phyloP scores from a whole-genome alignment of 2,329 filamentous ascomycete species.

The Dactylellina sp. region DNA sequence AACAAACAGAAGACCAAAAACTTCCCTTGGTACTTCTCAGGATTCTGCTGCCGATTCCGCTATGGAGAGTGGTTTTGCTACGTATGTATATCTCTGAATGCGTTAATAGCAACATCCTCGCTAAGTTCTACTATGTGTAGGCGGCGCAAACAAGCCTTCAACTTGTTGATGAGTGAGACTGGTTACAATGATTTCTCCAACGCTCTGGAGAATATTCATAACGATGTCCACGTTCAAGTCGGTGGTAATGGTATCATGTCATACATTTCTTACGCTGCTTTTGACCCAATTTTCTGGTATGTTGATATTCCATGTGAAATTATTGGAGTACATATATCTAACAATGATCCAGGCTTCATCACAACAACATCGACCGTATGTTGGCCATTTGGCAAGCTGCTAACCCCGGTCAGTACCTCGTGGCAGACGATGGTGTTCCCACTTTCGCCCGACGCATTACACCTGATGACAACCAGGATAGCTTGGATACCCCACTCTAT shows the following conservation, averaged over 20 bases:
- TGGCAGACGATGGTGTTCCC: constrained; percentile 36
- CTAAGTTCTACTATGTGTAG: constrained; percentile 14
- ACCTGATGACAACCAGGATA: constrained; percentile 18
- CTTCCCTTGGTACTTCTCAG: neutral
- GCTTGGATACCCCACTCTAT: constrained; percentile 57
- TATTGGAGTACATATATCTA: neutral
- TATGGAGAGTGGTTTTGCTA: constrained; percentile 56
- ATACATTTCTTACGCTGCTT: constrained; percentile 59
- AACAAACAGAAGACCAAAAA: constrained; percentile 19
- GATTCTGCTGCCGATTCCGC: constrained; percentile 51
- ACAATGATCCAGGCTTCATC: constrained; percentile 33
- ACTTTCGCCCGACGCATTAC: constrained; percentile 53
- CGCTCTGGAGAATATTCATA: constrained; percentile 60
- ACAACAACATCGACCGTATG: constrained; percentile 60
- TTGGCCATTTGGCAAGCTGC: constrained; percentile 61
- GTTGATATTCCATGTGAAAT: neutral
- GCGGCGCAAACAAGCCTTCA: constrained; percentile 59
- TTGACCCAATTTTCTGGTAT: constrained; percentile 61
- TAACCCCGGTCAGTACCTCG: constrained; percentile 54
- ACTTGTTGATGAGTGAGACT: constrained; percentile 52
- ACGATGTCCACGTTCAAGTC: constrained; percentile 58
- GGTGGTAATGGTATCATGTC: constrained; percentile 60
- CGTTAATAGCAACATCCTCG: neutral
- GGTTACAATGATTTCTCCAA: constrained; percentile 57
- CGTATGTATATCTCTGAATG: constrained; percentile 10